A percentile compares a stretch with the other conserved stretches of the same genome.
Conservation (phyloP, 495 filamentous ascomycete species). For the Penicillium taxi region DNA sequence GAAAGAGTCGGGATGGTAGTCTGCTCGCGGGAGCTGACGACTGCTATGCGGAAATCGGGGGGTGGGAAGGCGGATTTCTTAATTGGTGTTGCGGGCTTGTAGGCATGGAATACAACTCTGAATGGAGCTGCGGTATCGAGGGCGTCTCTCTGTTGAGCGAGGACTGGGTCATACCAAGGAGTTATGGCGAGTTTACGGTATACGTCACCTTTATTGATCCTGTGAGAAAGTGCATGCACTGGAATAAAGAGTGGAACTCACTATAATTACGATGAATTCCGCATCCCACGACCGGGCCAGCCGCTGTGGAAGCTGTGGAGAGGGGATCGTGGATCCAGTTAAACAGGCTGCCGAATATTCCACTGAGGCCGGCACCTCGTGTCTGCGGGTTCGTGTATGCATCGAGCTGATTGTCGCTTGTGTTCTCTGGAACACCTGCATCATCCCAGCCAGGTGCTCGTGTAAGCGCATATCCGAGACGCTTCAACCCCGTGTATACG, state of each 20-base stretch:
- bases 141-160: conserved; percentile 9
- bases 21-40: conserved; percentile 63
- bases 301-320: conserved; percentile 21
- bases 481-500: conserved; percentile 75
- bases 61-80: conserved; percentile 64
- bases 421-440: conserved; percentile 8
- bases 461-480: conserved; percentile 72
- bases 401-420: not conserved
- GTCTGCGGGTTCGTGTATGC: conserved; percentile 8
- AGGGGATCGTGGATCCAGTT: conserved; percentile 26
- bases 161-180: conserved; percentile 58
- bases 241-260: conserved; percentile 16
- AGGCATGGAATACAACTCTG: conserved; percentile 66
- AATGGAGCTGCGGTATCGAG: conserved; percentile 44
- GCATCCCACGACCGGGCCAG: conserved; percentile 64
- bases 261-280: conserved; percentile 75
- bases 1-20: conserved; percentile 60
- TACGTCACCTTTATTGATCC: conserved; percentile 53
- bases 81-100: conserved; percentile 66
- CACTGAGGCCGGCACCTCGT: conserved; percentile 25
- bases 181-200: conserved; percentile 71
- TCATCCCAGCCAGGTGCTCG: conserved; percentile 54
- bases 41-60: conserved; percentile 76
- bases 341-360: conserved; percentile 27
- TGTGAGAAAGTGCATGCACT: too few species aligned